Evolutionary conservation across 257 asterid species (phyloP).

Genomic region (Schizonepeta tenuifolia): DNA sequence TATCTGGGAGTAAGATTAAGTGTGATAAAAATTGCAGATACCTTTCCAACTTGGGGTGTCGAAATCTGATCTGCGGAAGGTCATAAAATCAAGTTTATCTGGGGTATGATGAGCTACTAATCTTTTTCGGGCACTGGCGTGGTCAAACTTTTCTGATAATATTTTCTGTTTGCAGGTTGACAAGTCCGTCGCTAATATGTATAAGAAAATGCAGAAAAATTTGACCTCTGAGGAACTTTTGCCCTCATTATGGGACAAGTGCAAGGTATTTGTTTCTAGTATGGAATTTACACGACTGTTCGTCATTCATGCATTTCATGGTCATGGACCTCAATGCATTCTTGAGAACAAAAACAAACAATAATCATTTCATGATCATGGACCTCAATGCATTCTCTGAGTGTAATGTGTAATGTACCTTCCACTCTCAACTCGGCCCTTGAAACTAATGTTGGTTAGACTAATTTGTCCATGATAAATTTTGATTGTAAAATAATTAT

Average conservation of each 20-base stretch:
- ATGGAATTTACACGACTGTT: no score
- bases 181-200: conserved; percentile 79
- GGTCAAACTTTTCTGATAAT: conserved; percentile 23
- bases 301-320: no score
- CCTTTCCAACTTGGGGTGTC: conserved; percentile 93
- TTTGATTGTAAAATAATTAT: no score
- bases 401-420: no score
- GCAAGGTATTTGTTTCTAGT: conserved; percentile 64
- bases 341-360: no score
- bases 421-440: no score
- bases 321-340: no score
- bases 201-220: conserved; percentile 87
- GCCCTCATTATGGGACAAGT: conserved; percentile 98
- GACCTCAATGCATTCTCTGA: no score
- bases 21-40: conserved; percentile 54
- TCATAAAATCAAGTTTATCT: conserved; percentile 78
- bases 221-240: conserved; percentile 84
- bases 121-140: conserved; percentile 22
- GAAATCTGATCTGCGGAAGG: conserved; percentile 88
- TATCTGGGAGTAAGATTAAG: conserved; percentile 18
- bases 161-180: conserved; percentile 64
- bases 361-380: no score
- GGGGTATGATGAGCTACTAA: conserved; percentile 63
- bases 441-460: no score
- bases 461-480: no score